phyloP scores from a whole-genome alignment of 306 rosid genomes.

The Cicer arietinum region DNA sequence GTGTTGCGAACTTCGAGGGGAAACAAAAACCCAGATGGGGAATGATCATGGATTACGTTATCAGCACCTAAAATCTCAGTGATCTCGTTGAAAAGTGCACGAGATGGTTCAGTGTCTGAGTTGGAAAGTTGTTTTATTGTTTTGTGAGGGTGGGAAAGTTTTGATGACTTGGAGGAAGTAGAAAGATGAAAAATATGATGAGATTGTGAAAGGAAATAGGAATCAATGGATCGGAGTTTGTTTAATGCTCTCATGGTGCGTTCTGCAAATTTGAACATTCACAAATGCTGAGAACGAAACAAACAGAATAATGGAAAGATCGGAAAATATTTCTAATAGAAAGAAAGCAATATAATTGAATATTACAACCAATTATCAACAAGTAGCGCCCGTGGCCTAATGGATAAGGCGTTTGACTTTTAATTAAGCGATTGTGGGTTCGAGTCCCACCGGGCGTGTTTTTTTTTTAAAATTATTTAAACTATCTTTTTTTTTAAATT shows the following conservation, averaged over 20 bases:
- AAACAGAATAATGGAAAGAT: no score
- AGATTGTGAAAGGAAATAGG: slow-evolving; percentile 11
- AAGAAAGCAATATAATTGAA: no score
- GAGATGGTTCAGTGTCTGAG: slow-evolving; percentile 15
- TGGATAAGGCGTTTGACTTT: no score
- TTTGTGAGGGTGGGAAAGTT: slow-evolving; percentile 28
- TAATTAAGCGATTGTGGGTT: no score
- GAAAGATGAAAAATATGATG: slow-evolving; percentile 45
- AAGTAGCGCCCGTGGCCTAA: no score
- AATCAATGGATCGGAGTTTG: slow-evolving; percentile 32
- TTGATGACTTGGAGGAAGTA: slow-evolving; percentile 35
- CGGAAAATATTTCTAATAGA: no score
- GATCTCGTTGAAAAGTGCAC: slow-evolving; percentile 63
- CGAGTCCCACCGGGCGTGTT: no score
- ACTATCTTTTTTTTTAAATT: no score
- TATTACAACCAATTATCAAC: no score
- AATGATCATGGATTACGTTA: slow-evolving; percentile 36
- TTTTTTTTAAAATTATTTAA: no score
- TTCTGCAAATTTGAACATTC: not conserved
- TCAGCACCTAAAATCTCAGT: slow-evolving; percentile 70
- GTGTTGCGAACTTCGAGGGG: slow-evolving; percentile 1
- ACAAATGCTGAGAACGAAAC: no score
- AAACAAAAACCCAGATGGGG: slow-evolving; percentile 51
- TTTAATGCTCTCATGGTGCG: slow-evolving; percentile 43
- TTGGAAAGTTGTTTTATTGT: slow-evolving; percentile 24